Evolutionary conservation across 441 rosid species (phyloP), one percentile per base, ranked within the genome.

Genomic region (Mallotus repandus): DNA sequence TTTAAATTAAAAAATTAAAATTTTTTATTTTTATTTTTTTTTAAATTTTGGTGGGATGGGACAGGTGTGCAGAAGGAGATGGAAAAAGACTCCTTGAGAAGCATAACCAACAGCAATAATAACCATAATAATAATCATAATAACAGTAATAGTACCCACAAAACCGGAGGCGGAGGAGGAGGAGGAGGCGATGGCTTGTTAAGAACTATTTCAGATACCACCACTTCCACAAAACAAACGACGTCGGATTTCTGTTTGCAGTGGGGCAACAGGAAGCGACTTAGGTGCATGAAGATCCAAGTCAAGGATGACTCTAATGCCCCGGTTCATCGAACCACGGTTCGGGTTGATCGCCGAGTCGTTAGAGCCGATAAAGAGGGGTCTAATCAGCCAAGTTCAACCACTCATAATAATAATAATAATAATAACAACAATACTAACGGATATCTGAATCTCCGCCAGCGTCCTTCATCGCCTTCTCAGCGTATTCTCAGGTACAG

Each of bases 261-360:
- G 86, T 89, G 93, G 93, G 93, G 93, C 35, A 87, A 79, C 70
- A 84, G 93, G 82, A 89, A 89, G 73, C 85, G 93, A 16, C 84
- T 84, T 13, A 74, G 91, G 84, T 89, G 91, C 71, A 89, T 86
- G 93, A 89, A 89, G 84, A 79, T 84, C 59, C 91, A 84, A 74
- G 84, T 71, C 67, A 89, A 77, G 68, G 93, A 84, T 80, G 85
- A 82, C 46, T 72, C 81, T 49, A 65, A 82, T 62, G 70, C 80
- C 21, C 69, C 83, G 68, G 81, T 73, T 22, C 80, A 85, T 56
- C 82, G 77, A 72, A 81, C 89, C 49, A 85, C 84, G 61, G 87
- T 80, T 71, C 89, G 88, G 53, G 85, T 84, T 32, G 88, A 84
- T 58, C 87, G 88, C 54, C 79, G 86, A 69, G 88, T 82, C 70